phyloP scores from a whole-genome alignment of 164 flowering plant species.

The Macadamia integrifolia region DNA sequence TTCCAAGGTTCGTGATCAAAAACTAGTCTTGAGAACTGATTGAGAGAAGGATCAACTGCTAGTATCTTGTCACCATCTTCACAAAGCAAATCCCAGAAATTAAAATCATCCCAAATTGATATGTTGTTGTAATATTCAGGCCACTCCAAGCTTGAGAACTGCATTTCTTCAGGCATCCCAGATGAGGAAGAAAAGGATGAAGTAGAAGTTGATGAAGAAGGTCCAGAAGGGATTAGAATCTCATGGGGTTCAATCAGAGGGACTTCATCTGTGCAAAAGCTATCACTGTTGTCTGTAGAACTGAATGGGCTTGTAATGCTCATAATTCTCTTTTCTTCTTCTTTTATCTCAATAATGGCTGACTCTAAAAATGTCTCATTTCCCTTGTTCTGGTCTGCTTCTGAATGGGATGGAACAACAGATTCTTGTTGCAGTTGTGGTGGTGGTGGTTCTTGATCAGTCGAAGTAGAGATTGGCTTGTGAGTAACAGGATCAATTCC shows the following conservation, averaged over 20 bases:
- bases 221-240: slow-evolving; percentile 31
- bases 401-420: neutral
- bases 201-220: slow-evolving; percentile 23
- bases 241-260: slow-evolving; percentile 60
- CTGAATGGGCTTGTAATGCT: slow-evolving; percentile 9
- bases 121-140: slow-evolving; percentile 20
- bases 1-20: slow-evolving; percentile 44
- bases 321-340: slow-evolving; percentile 16
- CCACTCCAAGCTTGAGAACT: slow-evolving; percentile 41
- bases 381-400: slow-evolving; percentile 15
- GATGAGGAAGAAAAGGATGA: slow-evolving; percentile 23
- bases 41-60: slow-evolving; percentile 15
- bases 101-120: slow-evolving; percentile 42
- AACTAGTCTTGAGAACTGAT: slow-evolving; percentile 23
- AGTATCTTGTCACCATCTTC: slow-evolving; percentile 22
- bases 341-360: slow-evolving; percentile 6
- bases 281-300: slow-evolving; percentile 9
- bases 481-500: slow-evolving; percentile 73
- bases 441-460: slow-evolving; percentile 19
- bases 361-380: slow-evolving; percentile 18
- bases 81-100: slow-evolving; percentile 42
- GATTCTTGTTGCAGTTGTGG: slow-evolving; percentile 6
- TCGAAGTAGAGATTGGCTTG: slow-evolving; percentile 29
- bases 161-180: slow-evolving; percentile 19
- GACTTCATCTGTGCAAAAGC: slow-evolving; percentile 62